phyloP scores from a whole-genome alignment of 2,329 filamentous ascomycete species.

The Bipolaris zeicola region DNA sequence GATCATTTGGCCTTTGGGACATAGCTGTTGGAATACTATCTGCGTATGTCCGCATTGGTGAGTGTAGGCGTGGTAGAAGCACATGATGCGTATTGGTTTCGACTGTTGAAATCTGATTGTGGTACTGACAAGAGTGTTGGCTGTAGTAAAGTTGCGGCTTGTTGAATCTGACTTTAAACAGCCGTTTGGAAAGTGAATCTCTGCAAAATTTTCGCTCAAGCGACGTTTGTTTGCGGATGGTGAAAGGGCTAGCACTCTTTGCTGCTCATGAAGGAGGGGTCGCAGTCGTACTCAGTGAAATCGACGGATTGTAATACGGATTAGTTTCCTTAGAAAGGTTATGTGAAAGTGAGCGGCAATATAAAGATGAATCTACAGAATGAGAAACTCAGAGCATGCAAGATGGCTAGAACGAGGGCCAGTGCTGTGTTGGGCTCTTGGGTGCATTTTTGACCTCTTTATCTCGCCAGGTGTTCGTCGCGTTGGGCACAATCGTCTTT shows the following conservation, averaged over 20 bases:
- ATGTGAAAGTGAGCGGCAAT: not conserved
- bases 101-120: not conserved
- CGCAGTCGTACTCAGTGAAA: not conserved
- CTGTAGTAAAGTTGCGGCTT: not conserved
- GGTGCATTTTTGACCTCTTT: conserved; percentile 1
- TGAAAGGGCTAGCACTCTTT: not conserved
- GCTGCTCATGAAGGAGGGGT: too few species aligned
- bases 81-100: conserved; percentile 43
- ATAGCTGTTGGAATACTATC: conserved; percentile 43
- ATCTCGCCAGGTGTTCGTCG: not conserved
- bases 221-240: not conserved
- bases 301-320: not conserved
- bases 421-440: not conserved
- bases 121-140: too few species aligned
- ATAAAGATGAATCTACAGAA: not conserved
- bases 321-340: not conserved
- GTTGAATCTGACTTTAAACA: not conserved
- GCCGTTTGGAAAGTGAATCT: too few species aligned
- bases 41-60: conserved; percentile 54
- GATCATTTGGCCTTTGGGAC: conserved; percentile 37
- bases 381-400: not conserved
- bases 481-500: not conserved
- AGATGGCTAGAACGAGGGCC: not conserved
- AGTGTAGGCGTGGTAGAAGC: conserved; percentile 56
- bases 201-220: not conserved